Evolutionary conservation across 805 yeast species (phyloP).

Genomic region (Lachancea lanzarotensis): DNA sequence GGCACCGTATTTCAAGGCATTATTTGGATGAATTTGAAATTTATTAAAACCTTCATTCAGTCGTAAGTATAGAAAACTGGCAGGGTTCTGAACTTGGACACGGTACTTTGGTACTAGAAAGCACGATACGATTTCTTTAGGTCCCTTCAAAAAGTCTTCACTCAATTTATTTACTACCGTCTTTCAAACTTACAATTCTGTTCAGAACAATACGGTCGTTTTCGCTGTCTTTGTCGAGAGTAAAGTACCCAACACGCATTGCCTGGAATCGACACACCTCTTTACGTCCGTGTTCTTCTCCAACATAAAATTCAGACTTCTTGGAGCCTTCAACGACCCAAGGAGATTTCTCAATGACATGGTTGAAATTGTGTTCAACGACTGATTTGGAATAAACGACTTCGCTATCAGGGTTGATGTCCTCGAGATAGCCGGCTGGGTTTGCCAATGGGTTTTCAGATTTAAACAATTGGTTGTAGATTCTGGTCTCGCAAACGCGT

Average conservation of each 20-base stretch:
- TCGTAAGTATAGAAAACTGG: too few relatives aligned
- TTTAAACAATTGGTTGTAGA: constrained; percentile 80
- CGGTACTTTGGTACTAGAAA: too few relatives aligned
- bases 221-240: constrained; percentile 73
- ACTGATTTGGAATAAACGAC: constrained; percentile 56
- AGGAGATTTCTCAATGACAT: constrained; percentile 65
- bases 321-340: constrained; percentile 56
- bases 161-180: constrained; percentile 41
- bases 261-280: constrained; percentile 98
- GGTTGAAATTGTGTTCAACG: constrained; percentile 70
- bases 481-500: constrained; percentile 66
- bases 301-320: constrained; percentile 58
- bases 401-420: constrained; percentile 76
- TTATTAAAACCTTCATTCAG: too few relatives aligned
- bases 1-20: too few relatives aligned
- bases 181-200: constrained; percentile 90
- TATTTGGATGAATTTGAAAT: too few relatives aligned
- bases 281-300: constrained; percentile 54
- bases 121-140: too few relatives aligned
- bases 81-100: too few relatives aligned
- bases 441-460: constrained; percentile 86
- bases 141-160: not conserved
- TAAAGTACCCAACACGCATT: constrained; percentile 91
- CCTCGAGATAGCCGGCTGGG: constrained; percentile 84
- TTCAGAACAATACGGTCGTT: constrained; percentile 64